Evolutionary conservation across 352 stramenopile genomes (phyloP).

Genomic region (Sclerospora graminicola): DNA sequence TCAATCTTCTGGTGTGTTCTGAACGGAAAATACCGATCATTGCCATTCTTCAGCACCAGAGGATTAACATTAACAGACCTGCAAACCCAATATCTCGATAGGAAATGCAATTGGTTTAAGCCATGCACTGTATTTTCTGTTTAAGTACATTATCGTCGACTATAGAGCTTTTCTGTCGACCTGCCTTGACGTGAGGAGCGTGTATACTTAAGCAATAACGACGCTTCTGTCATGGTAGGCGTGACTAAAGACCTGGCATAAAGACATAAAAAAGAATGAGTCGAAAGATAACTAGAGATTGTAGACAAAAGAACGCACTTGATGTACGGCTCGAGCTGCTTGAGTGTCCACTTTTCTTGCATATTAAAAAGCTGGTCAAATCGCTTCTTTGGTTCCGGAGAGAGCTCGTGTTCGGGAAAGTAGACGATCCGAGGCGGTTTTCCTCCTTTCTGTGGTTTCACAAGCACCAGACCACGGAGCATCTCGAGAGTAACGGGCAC

Average conservation of each 20-base stretch:
- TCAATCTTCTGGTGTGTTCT: conserved; percentile 10
- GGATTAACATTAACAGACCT: conserved; percentile 14
- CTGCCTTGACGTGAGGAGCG: conserved; percentile 66
- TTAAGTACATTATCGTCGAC: conserved; percentile 30
- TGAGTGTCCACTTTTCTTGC: conserved; percentile 79
- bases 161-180: conserved; percentile 67
- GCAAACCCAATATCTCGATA: background rate
- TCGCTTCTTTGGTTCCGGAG: conserved; percentile 60
- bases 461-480: conserved; percentile 51
- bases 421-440: conserved; percentile 46
- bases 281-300: background rate
- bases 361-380: conserved; percentile 70
- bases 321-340: conserved; percentile 75
- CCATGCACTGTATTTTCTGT: background rate
- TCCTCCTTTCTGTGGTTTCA: conserved; percentile 27
- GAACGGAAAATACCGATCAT: conserved; percentile 1
- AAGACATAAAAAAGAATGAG: background rate
- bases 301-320: conserved; percentile 25
- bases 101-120: background rate
- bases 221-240: conserved; percentile 55
- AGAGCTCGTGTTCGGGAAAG: conserved; percentile 52
- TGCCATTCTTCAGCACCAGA: conserved; percentile 6
- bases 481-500: conserved; percentile 52
- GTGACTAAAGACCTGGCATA: conserved; percentile 46
- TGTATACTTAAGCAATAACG: conserved; percentile 71